Base-by-base conservation (phyloP, 176 grass and related monocot genomes). In the Elaeis guineensis region DNA sequence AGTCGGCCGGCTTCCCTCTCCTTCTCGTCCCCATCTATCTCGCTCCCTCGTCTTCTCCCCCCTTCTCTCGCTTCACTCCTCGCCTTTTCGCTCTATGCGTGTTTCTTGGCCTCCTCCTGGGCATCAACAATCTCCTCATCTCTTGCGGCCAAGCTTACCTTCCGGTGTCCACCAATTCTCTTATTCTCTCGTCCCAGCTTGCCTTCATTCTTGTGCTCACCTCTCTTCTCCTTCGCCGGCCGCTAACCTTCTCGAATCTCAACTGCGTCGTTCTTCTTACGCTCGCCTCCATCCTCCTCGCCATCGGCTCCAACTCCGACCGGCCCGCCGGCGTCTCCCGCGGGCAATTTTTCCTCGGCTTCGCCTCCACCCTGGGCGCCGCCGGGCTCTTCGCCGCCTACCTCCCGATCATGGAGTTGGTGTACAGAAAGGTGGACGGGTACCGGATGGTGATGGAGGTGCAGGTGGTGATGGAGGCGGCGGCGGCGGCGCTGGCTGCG, bases 101-200 rank as follows among this genome's bases (percentile, higher is more conserved):
- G 52, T 19, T 89, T 25, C 73, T 93, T 57, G 94, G 94, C 35
- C 55, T 98, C 73, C 66, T 98, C n/a, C 78, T 93, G 66, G 94
- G 94, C 3, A 73, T 89, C 17, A 98, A 98, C 79, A 98, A 98
- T 74, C 73, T 98, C 28, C 85, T 98, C 56, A 73, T 89, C 76
- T 65, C 94, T 3, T 92, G 80, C 63, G 86, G 94, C 58, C 57
- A 76, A 5, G 93, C 88, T 0, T 86, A 81, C 76, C 88, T 98
- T 29, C 88, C 94, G 8, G 88, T 98, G 11, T 98, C 94, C 61
- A 93, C 94, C 44, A 83, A 84, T 6, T 98, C 94, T 26, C 82
- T 98, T 56, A 70, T 98, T 52, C 94, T 98, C 52, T 98, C 94
- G 6, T 83, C 82, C n/a, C 94, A 98, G 61, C 80, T 98, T 69